Base-by-base conservation (phyloP, 371 early-diverging fungal species). In the Mucor plumbeus region DNA sequence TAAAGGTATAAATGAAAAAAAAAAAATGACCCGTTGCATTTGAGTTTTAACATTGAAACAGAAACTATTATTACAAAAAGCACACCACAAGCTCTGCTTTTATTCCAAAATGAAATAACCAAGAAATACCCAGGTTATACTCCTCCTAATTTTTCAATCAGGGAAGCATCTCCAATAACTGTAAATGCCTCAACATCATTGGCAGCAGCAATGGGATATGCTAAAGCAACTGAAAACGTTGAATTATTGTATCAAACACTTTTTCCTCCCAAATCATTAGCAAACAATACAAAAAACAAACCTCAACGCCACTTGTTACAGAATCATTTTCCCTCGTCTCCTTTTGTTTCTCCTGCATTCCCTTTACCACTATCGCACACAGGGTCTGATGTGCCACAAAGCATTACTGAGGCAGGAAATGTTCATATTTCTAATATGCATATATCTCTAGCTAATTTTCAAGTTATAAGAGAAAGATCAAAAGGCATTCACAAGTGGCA, bases 111-210 rank as follows among this genome's bases (percentile, higher is more conserved):
- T 6, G 81, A 88, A 62, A 77, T 77, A 59, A 74, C 81, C 10
- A 64, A 81, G 60, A 85, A 86, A 68, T 88, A 88, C 64, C 91
- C 91, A 7, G 82, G 83, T 7, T 90, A 83, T 79, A 74, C 74
- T 63, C 78, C 79, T 40, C 76, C 76, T 15, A 56, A n/a, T 21
- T 59, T 40, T 61, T 71, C 72, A 59, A 8, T 58, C 67, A 17
- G 63, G 70, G 64, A 36, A 63, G 68, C 38, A 13, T 21, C 34
- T 31, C 21, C 58, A n/a, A n/a, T 68, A 31, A 34, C 64, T 10
- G 3, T 60, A 17, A 7, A 54, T 14, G 35, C 55, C 0, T 21
- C 72, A 38, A 38, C 58, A 17, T 44, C 53, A 1, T 76, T 85
- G 10, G 65, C 76, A 17, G 13, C 31, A 7, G 47, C 35, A 7